Conservation (phyloP, 2,329 filamentous ascomycete species). For the Fusarium metavorans region DNA sequence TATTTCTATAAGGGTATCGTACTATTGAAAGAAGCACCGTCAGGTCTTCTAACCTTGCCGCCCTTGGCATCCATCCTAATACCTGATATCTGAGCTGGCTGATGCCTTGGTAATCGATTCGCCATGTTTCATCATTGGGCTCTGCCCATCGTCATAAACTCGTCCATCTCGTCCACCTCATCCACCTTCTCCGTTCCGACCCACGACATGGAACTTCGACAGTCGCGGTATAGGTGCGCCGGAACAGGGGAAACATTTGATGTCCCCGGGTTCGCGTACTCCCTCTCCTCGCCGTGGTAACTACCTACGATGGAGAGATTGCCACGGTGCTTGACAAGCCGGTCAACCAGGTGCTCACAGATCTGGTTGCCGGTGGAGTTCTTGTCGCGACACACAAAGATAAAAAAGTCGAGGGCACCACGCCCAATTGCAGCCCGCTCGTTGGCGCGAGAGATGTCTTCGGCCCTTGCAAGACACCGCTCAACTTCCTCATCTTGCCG, state of each 20-base stretch:
- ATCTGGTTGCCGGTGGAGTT: not conserved
- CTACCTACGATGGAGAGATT: not conserved
- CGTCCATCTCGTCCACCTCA: not conserved
- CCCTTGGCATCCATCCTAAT: no score
- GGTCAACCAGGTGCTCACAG: not conserved
- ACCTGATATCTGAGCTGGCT: no score
- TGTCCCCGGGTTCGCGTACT: not conserved
- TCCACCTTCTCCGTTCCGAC: not conserved
- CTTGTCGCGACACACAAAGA: not conserved
- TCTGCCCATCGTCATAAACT: not conserved
- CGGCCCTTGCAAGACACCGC: not conserved
- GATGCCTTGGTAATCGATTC: not conserved
- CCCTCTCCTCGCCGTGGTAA: slow-evolving; percentile 10
- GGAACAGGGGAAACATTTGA: not conserved
- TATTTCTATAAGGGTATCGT: no score
- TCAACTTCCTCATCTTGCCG: not conserved
- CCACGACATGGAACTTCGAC: slow-evolving; percentile 16
- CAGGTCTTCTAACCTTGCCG: no score
- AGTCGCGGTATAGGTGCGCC: not conserved
- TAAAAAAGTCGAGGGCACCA: slow-evolving; percentile 18
- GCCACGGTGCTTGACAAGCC: not conserved
- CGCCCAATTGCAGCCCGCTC: slow-evolving; percentile 1
- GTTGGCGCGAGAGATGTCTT: not conserved
- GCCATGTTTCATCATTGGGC: not conserved
- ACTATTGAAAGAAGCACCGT: no score